phyloP scores from a whole-genome alignment of 495 filamentous ascomycete genomes.

The Penicillium pulvis region DNA sequence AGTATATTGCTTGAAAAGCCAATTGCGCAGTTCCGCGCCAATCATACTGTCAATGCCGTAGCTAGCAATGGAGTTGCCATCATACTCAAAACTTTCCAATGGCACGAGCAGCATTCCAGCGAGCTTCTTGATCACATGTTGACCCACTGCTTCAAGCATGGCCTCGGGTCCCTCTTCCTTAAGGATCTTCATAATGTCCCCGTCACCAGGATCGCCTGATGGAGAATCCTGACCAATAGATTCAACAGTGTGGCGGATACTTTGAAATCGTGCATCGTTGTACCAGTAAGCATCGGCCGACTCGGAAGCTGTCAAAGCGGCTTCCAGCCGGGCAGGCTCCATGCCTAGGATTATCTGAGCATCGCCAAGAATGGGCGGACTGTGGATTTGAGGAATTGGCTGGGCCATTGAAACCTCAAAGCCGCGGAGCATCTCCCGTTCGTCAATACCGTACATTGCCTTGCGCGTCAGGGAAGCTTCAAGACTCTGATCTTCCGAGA shows the following conservation, averaged over 20 bases:
- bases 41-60: not conserved
- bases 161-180: not conserved
- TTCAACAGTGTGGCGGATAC: not conserved
- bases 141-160: not conserved
- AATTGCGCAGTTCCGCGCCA: not conserved
- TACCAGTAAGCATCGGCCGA: not conserved
- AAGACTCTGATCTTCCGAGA: not conserved
- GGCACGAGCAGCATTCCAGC: not conserved
- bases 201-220: not conserved
- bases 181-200: not conserved
- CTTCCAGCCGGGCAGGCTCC: not conserved
- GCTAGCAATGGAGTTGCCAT: not conserved
- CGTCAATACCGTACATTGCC: not conserved
- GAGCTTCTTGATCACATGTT: not conserved
- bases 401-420: not conserved
- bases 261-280: not conserved
- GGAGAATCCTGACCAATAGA: not conserved
- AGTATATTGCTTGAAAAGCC: not conserved
- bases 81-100: not conserved
- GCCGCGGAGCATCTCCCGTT: not conserved
- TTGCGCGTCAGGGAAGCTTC: not conserved
- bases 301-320: not conserved
- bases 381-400: not conserved
- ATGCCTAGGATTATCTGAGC: not conserved
- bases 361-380: not conserved